phyloP scores from a whole-genome alignment of 164 flowering plant species.

The Saururus chinensis region DNA sequence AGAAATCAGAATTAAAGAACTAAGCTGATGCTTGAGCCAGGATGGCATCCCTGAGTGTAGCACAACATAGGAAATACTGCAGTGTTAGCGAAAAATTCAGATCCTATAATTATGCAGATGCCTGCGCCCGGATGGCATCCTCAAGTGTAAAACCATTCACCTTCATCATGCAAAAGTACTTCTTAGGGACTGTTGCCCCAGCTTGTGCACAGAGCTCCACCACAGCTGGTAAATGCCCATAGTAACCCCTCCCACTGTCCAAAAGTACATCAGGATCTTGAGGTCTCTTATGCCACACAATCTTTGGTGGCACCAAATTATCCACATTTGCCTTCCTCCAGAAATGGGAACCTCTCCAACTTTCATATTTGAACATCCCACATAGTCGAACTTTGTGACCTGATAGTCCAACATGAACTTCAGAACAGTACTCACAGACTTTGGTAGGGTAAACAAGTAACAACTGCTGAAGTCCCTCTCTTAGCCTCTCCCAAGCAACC shows the following conservation, averaged over 20 bases:
- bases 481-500: slow-evolving; percentile 69
- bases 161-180: slow-evolving; percentile 72
- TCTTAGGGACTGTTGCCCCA: slow-evolving; percentile 47
- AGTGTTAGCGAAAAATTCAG: neutral
- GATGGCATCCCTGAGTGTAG: neutral
- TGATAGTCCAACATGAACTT: slow-evolving; percentile 86
- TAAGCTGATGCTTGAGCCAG: too few relatives aligned
- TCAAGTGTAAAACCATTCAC: slow-evolving; percentile 38
- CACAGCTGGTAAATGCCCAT: slow-evolving; percentile 90
- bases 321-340: slow-evolving; percentile 83
- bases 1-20: too few relatives aligned
- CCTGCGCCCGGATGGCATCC: neutral
- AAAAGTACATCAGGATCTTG: slow-evolving; percentile 73
- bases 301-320: slow-evolving; percentile 65
- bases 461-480: slow-evolving; percentile 58
- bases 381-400: slow-evolving; percentile 85
- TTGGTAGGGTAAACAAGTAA: slow-evolving; percentile 65
- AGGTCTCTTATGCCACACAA: slow-evolving; percentile 66
- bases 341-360: slow-evolving; percentile 70
- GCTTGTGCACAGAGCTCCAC: slow-evolving; percentile 69
- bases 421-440: slow-evolving; percentile 75
- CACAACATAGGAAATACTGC: neutral
- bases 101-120: neutral
- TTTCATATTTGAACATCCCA: slow-evolving; percentile 70
- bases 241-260: slow-evolving; percentile 50